Evolutionary conservation across 805 yeast genomes (phyloP).

Genomic region (Yamadazyma akitaensis): DNA sequence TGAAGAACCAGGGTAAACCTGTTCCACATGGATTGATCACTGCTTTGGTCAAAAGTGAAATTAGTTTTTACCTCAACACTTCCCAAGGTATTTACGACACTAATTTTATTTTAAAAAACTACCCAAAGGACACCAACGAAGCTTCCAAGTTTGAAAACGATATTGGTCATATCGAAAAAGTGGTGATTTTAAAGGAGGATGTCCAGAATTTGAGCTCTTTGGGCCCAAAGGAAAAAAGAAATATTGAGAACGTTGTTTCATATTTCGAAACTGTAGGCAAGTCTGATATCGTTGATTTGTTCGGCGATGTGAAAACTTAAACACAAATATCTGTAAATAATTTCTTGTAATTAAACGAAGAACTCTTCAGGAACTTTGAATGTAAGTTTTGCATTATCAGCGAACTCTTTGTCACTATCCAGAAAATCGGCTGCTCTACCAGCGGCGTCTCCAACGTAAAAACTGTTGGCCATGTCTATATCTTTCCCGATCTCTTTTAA

Average conservation of each 20-base stretch:
- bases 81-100: slow-evolving; percentile 39
- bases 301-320: slow-evolving; percentile 16
- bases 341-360: slow-evolving; percentile 26
- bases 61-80: slow-evolving; percentile 33
- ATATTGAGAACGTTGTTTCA: slow-evolving; percentile 48
- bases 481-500: slow-evolving; percentile 30
- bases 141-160: slow-evolving; percentile 74
- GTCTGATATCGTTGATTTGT: slow-evolving; percentile 17
- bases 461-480: slow-evolving; percentile 44
- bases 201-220: slow-evolving; percentile 12
- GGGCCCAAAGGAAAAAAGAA: slow-evolving; percentile 21
- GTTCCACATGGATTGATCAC: slow-evolving; percentile 48
- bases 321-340: slow-evolving; percentile 16
- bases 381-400: slow-evolving; percentile 48
- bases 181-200: slow-evolving; percentile 35
- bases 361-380: slow-evolving; percentile 74
- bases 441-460: slow-evolving; percentile 96
- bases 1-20: slow-evolving; percentile 23
- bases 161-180: slow-evolving; percentile 46
- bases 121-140: slow-evolving; percentile 61
- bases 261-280: slow-evolving; percentile 69
- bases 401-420: slow-evolving; percentile 74
- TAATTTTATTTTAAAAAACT: slow-evolving; percentile 51
- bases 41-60: slow-evolving; percentile 43
- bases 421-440: slow-evolving; percentile 78